These are phyloP conservation scores for Aspergillus hancockii DNA, from an alignment of 495 filamentous ascomycete genomes.

Conservation along the genomic window DNA sequence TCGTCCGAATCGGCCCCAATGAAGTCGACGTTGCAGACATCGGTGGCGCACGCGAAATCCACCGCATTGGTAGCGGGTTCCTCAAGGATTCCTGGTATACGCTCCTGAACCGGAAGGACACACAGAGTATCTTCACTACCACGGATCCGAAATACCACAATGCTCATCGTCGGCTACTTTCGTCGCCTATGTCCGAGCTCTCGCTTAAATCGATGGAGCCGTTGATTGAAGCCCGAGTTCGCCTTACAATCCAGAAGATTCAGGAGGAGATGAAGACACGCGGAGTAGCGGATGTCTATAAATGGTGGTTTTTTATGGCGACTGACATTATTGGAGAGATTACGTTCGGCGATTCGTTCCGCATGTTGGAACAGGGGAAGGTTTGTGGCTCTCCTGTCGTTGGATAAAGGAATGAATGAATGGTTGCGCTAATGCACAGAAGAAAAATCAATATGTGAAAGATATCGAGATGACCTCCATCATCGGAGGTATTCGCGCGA, in stretches of 20 bases:
- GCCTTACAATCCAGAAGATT: constrained; percentile 37
- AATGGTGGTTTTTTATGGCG: constrained; percentile 60
- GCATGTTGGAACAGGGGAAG: constrained; percentile 52
- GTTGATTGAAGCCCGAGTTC: constrained; percentile 27
- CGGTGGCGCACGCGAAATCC: constrained; percentile 33
- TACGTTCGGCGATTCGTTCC: constrained; percentile 59
- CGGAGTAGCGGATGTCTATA: constrained; percentile 46
- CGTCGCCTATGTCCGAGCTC: constrained; percentile 40
- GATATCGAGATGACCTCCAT: constrained; percentile 34
- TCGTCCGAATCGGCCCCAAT: constrained; percentile 43
- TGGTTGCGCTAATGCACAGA: background rate
- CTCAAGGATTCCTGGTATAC: constrained; percentile 24
- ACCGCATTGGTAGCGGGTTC: constrained; percentile 30
- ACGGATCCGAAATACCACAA: constrained; percentile 31
- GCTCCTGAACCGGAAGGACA: constrained; percentile 15
- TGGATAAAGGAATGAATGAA: too few species aligned
- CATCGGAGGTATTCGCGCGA: constrained; percentile 32
- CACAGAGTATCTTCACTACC: constrained; percentile 33
- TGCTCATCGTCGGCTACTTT: constrained; percentile 31
- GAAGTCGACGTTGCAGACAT: constrained; percentile 39
- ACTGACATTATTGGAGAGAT: constrained; percentile 58
- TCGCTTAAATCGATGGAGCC: constrained; percentile 29
- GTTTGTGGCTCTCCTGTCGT: constrained; percentile 18
- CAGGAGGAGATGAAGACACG: constrained; percentile 30
- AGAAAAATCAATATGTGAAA: constrained; percentile 45